Evolutionary conservation across 179 eudicot genomes (phyloP), one percentile per base, ranked within the genome.

Genomic region (Beta macrorhiza): DNA sequence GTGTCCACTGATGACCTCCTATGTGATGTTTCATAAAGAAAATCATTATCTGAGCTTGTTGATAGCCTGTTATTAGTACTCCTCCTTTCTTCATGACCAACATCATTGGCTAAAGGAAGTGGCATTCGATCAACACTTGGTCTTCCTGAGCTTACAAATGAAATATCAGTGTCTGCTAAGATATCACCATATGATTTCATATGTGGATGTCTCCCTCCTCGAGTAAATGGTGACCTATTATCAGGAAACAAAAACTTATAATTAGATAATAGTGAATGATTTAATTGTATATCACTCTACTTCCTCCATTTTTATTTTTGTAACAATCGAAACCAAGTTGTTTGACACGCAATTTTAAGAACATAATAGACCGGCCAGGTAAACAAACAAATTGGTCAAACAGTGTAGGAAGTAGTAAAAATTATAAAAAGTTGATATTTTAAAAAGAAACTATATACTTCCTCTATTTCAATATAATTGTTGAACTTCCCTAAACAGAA

Each of bases 121-220:
- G 72, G 49, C 47, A 42, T 17, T 5, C 80, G 64, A 70, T 88
- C 90, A 6, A 82, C 77, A 70, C 90, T 88, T 13, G 85, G 20
- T 64, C 90, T 83, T 47, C 86, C 90, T 5, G 87, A 78, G 73
- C 86, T 86, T 71, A 83, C 84, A 57, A 86, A 88, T 47, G 91
- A 86, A 17, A 88, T 81, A 63, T 88, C 89, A 3, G 78, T 64
- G 16, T 85, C 87, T 22, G 59, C 0, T 19, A 84, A 73, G 22
- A 83, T 17, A 7, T 87, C 89, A 12, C 85, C 87, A 49, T 87
- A 84, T 7, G 89, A 87, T 68, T 70, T 82, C 1, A 80, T 42
- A 74, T 87, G 80, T 69, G 85, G 80, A 49, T 80, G 84, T 57
- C 86, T 85, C 15, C 86, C 87, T 49, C 86, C 86, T 78, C 86